Evolutionary conservation across 306 rosid species (phyloP), one percentile per base, ranked within the genome.

Genomic region (Vigna hirtella): DNA sequence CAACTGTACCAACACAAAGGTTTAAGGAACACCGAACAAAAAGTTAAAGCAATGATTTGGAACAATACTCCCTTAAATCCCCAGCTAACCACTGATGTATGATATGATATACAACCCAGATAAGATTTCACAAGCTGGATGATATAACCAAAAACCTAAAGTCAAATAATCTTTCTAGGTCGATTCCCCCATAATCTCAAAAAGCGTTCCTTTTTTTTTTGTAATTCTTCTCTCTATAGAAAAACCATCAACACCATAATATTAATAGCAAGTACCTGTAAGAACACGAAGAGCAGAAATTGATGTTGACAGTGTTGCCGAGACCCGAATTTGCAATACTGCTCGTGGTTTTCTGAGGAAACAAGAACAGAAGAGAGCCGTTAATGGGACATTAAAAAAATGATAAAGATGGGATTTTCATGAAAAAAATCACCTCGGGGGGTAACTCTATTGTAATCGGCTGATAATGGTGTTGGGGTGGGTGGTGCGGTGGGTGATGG

Each of bases 201-300:
- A 72, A 62, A 40, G 18, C 10, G 9, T 62, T 24, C 45, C 16
- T 5, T 26, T 63, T 8, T 26, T 63, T 20, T 9, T 24, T 8
- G 34, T 7, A 16, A 15, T 9, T 16, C 12, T 57, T 16, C 40
- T 38, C 75, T 63, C 9, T 65, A 17, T 30, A 2, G 6, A 65
- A 43, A 18, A 1, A 5, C 3, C n/a, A 12, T 38, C 48, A 72
- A 66, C 28, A 48, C 5, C 8, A 8, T 9, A 9, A 22, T 18
- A 63, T 34, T 14, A 58, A 48, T 38, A 53, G 56, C 0, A 64
- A 55, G 26, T 72, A 80, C 83, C 61, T 90, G 82, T 92, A 90
- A n/a, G 96, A 88, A 78, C 96, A 94, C 72, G 91, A 89, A 47
- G 98, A 79, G 64, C 94, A 89, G 85, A 79, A 90, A 59, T 82